Evolutionary conservation across 2,329 filamentous ascomycete species (phyloP), one percentile per base, ranked within the genome.

Genomic region (Talaromyces sp.): DNA sequence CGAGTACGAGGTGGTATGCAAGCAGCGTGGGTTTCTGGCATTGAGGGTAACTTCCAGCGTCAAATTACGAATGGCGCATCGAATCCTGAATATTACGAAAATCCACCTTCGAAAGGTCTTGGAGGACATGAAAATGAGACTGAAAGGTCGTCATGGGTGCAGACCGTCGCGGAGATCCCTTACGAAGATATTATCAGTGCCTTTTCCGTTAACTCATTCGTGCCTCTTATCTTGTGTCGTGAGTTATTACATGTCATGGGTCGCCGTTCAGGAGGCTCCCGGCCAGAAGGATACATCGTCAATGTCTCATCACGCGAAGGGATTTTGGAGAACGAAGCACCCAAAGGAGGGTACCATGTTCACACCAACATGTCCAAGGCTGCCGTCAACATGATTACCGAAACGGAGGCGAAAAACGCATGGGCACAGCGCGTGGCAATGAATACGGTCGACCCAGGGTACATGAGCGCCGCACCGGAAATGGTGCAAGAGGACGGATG

Each of bases 331-430:
- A 36, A 58, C 27, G 42, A 36, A 1, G 47, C 55, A 0, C 64
- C 66, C 57, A 76, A 76, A 62, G 63, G 58, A 0, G 73, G 75
- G 7, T 65, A 67, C 42, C 73, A 77, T 53, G 73, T 76, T 9
- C 73, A 77, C 62, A 77, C 74, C 10, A 76, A 77, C 63, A 77
- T 76, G 72, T 73, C 72, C 22, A 78, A 78, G 55, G 75, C 75
- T 7, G 74, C 72, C 1, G 69, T 78, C 15, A 76, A 76, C 65
- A 77, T 78, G 74, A 73, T 77, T 52, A 77, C 75, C 0, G 72
- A 77, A 62, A 76, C 74, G 0, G 74, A 78, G 56, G 71, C 73
- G 5, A 62, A 61, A 0, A 44, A 55, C 6, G 67, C 70, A 1
- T 78, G 75, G 76, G 57, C 19, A 64, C 64, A 58, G 1, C 63